These are phyloP conservation scores for Maudiozyma pseudohumilis DNA, from an alignment of 805 yeast species.

Conservation along the genomic window DNA sequence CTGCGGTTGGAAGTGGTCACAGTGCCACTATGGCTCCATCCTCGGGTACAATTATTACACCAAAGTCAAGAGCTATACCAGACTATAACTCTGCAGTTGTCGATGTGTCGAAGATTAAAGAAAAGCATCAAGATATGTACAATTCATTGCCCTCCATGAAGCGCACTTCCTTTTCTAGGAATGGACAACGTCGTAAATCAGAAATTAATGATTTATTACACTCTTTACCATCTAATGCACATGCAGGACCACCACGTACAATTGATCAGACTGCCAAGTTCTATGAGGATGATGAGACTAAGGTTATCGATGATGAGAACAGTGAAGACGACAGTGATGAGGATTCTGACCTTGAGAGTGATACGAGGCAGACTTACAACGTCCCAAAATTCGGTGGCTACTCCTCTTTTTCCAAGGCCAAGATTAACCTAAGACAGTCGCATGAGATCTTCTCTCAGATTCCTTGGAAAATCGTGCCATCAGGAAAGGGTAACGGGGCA, in stretches of 20 bases:
- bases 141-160: slow-evolving; percentile 26
- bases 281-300: not conserved
- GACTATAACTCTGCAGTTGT: slow-evolving; percentile 24
- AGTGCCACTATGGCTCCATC: slow-evolving; percentile 2
- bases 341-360: slow-evolving; percentile 20
- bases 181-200: not conserved
- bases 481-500: slow-evolving; percentile 77
- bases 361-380: slow-evolving; percentile 14
- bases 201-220: not conserved
- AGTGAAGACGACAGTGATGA: slow-evolving; percentile 2
- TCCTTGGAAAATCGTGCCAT: slow-evolving; percentile 67
- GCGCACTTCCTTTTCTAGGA: slow-evolving; percentile 15
- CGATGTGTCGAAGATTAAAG: slow-evolving; percentile 23
- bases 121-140: slow-evolving; percentile 18
- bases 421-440: slow-evolving; percentile 27
- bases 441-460: slow-evolving; percentile 37
- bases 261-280: no score
- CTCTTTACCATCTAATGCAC: not conserved
- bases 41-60: slow-evolving; percentile 26
- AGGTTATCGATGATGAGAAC: slow-evolving; percentile 6
- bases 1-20: not conserved
- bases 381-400: slow-evolving; percentile 60
- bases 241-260: no score
- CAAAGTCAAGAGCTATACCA: slow-evolving; percentile 28
- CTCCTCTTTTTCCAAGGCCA: slow-evolving; percentile 48